Evolutionary conservation across 2,329 filamentous ascomycete genomes (phyloP), one percentile per base, ranked within the genome.

Genomic region (Fusarium coffeatum): DNA sequence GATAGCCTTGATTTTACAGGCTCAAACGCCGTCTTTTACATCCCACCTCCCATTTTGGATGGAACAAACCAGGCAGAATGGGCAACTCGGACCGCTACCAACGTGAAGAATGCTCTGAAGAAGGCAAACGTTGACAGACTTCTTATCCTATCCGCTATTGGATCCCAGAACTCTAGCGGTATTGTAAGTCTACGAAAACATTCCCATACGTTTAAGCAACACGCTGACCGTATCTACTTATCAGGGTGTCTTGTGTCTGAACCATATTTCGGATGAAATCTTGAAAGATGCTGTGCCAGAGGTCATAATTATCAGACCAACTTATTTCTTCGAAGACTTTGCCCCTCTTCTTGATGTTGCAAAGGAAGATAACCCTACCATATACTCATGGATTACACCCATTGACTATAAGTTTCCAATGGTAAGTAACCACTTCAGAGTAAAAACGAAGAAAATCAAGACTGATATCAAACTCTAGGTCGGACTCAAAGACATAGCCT

Each of bases 11-110:
- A 79, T 41, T 79, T 80, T 43, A 51, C 59, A 9, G 57, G 54
- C 13, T 77, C 77, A 5, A 72, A 78, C 28, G 77, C 72, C 8
- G 74, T 80, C 20, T 73, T 80, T 47, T 80, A 80, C 41, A 64
- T 79, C 34, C 78, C 78, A 2, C 79, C 79, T 1, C 77, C 78
- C 11, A 73, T 61, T 12, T 73, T 68, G 13, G 72, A 77, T 42
- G 75, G 72, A 8, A 55, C 63, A 9, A 72, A 77, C 23, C 41
- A 68, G 18, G 66, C 63, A 22, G 66, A 77, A 20, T 75, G 72
- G 51, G 77, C 75, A 6, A 68, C 64, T 2, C 34, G 59, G 11
- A 46, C 76, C 4, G 76, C 66, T 2, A 49, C 34, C 0, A 62
- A 59, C 27, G 63, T 75, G 0, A 74, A 66, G 13, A 69, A 65